A percentile compares a stretch with the other conserved stretches of the same genome.
Evolutionary conservation across 352 stramenopile species (phyloP).

Genomic region (Pythium grandisporangium): DNA sequence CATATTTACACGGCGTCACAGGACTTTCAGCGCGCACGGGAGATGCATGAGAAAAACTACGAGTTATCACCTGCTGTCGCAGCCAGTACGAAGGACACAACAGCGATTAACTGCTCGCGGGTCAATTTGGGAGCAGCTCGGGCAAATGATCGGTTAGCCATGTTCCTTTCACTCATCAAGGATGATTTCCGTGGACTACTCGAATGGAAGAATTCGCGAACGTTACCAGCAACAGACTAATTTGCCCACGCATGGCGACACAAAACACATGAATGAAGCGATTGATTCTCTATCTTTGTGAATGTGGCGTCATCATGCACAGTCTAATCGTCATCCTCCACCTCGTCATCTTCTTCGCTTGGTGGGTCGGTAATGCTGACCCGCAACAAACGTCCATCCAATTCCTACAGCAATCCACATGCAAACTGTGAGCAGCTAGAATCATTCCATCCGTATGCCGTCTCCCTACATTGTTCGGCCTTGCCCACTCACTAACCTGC

Average conservation of each 20-base stretch:
- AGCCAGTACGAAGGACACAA: slow-evolving; percentile 24
- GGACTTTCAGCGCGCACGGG: slow-evolving; percentile 69
- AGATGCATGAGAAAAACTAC: slow-evolving; percentile 89
- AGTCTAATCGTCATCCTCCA: not conserved
- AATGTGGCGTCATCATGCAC: no score
- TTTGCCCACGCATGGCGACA: not conserved
- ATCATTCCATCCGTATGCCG: no score
- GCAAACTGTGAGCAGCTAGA: no score
- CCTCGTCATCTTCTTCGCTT: slow-evolving; percentile 3
- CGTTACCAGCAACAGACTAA: slow-evolving; percentile 36
- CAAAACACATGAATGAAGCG: not conserved
- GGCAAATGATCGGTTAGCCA: slow-evolving; percentile 56
- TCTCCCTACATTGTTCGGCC: no score
- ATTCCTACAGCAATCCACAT: slow-evolving; percentile 24
- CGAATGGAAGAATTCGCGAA: slow-evolving; percentile 72
- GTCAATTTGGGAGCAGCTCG: slow-evolving; percentile 63
- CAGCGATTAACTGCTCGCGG: slow-evolving; percentile 48
- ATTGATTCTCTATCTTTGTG: no score
- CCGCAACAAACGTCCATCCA: slow-evolving; percentile 65
- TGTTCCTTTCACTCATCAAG: slow-evolving; percentile 56
- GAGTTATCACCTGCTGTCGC: slow-evolving; percentile 58
- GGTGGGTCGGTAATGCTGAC: slow-evolving; percentile 67
- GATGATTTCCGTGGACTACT: slow-evolving; percentile 59
- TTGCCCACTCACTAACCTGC: slow-evolving; percentile 26
- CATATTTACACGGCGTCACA: slow-evolving; percentile 76